Percentiles rank a stretch among this genome's conserved stretches.
These are phyloP conservation scores for Lipomyces spencermartinsiae DNA, from an alignment of 805 yeast genomes.

Conservation along the genomic window DNA sequence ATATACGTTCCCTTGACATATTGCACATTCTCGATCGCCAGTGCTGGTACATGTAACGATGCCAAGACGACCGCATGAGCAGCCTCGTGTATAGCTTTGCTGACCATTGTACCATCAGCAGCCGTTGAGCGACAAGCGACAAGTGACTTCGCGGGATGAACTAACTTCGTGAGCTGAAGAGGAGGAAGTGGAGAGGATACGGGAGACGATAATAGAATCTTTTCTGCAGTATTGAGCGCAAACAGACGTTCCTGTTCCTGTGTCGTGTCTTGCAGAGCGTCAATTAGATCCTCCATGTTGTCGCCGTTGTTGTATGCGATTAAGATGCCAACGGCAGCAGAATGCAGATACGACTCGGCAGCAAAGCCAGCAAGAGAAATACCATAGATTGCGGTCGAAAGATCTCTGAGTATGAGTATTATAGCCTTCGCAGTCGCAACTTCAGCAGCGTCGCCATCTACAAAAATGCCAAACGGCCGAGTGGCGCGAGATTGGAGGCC, in stretches of 20 bases:
- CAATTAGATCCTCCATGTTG: slow-evolving; percentile 8
- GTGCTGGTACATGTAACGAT: slow-evolving; percentile 22
- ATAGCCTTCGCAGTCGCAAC: slow-evolving; percentile 5
- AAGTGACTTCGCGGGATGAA: slow-evolving; percentile 15
- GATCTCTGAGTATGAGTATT: slow-evolving; percentile 17
- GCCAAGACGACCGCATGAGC: slow-evolving; percentile 39
- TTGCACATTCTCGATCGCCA: slow-evolving; percentile 21
- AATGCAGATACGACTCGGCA: slow-evolving; percentile 28
- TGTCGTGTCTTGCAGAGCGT: slow-evolving; percentile 5
- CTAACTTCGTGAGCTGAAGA: not conserved
- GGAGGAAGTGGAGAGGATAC: slow-evolving; percentile 13
- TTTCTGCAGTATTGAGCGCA: slow-evolving; percentile 30
- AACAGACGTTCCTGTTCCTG: slow-evolving; percentile 21
- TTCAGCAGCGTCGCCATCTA: not conserved
- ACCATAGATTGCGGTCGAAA: slow-evolving; percentile 22
- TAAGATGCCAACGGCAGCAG: slow-evolving; percentile 29
- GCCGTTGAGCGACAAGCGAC: slow-evolving; percentile 8
- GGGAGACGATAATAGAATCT: slow-evolving; percentile 24
- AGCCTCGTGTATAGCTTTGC: slow-evolving; percentile 30
- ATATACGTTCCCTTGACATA: slow-evolving; percentile 21
- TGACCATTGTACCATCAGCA: not conserved
- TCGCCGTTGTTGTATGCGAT: not conserved
- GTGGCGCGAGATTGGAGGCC: slow-evolving; percentile 16
- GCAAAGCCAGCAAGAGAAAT: slow-evolving; percentile 29
- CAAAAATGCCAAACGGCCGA: not conserved